Evolutionary conservation across 2,329 filamentous ascomycete species (phyloP), one percentile per base, ranked within the genome.

Genomic region (Microcyclospora tardicrescens): DNA sequence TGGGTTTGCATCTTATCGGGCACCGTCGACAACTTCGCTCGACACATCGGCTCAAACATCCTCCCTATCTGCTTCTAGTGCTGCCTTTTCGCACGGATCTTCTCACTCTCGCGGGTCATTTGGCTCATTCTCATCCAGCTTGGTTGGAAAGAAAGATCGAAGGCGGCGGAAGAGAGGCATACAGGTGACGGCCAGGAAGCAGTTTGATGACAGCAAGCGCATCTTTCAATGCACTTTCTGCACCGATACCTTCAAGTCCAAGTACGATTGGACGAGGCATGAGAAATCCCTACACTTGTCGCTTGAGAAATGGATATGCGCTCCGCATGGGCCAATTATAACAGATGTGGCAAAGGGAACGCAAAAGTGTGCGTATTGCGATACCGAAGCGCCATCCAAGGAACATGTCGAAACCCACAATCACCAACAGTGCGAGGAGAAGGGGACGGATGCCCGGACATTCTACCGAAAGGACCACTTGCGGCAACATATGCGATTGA

Each of bases 251-350:
- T 75, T 74, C 50, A 62, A 67, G 35, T 67, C 68, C 14, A 75
- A 75, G 43, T 73, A 73, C 53, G 71, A 75, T 53, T 75, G 71
- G 71, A 69, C 71, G 35, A 66, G 79, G 42, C 79, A 84, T 54
- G 79, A 84, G 52, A 36, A 63, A 77, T 46, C 79, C 73, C 55
- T 60, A 73, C 49, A 83, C 73, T 6, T 71, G 75, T 61, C 68
- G 68, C 40, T 84, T 71, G 80, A 73, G 77, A 43, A 83, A 72
- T 33, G 67, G 69, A 72, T 73, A 8, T 79, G 75, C 49, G 70
- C 73, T 27, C 75, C 74, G 2, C 56, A 69, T 4, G 75, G 75
- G 5, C 68, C 69, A 4, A 57, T 77, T 28, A 72, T 79, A 16
- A 59, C 58, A 40, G 68, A 74, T 2, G 70, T 76, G 27, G 53